Percentiles rank a stretch among this genome's conserved stretches.
Evolutionary conservation across 306 rosid species (phyloP).

Genomic region (Styphnolobium japonicum): DNA sequence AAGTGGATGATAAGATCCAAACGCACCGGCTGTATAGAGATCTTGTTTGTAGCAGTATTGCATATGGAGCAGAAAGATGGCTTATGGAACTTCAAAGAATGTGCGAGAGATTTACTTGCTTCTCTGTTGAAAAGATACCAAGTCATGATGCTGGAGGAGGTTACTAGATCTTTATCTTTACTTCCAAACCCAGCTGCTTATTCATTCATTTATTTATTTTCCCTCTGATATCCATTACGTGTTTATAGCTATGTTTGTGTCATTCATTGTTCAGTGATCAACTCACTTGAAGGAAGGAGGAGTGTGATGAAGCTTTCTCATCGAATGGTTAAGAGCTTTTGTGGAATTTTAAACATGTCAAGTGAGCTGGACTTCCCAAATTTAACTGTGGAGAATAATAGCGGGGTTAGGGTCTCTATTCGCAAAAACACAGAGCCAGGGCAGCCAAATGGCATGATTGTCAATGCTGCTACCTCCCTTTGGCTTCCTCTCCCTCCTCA

Average conservation of each 20-base stretch:
- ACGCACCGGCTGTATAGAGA: constrained; percentile 53
- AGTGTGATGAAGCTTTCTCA: constrained; percentile 52
- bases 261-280: constrained; percentile 32
- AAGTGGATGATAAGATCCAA: constrained; percentile 55
- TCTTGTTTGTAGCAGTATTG: constrained; percentile 25
- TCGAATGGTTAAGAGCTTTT: constrained; percentile 58
- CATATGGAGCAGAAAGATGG: constrained; percentile 81
- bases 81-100: constrained; percentile 59
- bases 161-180: background rate
- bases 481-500: constrained; percentile 59
- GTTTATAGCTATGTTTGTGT: background rate
- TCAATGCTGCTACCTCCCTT: constrained; percentile 51
- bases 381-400: constrained; percentile 26
- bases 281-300: constrained; percentile 40
- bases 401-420: constrained; percentile 45
- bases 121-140: background rate
- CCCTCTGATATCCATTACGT: background rate
- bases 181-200: too few species aligned
- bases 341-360: constrained; percentile 53
- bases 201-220: background rate
- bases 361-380: constrained; percentile 45
- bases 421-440: constrained; percentile 35
- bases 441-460: constrained; percentile 48
- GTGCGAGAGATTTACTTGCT: constrained; percentile 47
- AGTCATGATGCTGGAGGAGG: constrained; percentile 42